Evolutionary conservation across 2,329 filamentous ascomycete genomes (phyloP).

Genomic region (Trichoderma sp.): DNA sequence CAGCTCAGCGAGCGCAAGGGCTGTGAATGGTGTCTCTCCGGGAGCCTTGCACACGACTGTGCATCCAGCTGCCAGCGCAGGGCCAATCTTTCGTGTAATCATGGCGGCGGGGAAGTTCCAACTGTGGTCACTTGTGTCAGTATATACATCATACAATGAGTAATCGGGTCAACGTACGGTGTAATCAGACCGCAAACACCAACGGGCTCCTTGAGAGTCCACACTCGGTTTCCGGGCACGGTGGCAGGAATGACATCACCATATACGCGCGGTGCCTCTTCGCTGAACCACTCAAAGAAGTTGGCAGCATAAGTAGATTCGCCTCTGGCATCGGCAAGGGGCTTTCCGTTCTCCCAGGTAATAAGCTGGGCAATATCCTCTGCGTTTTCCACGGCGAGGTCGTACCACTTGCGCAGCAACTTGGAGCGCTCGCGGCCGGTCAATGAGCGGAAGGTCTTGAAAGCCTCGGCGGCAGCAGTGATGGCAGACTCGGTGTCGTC

Average conservation of each 20-base stretch:
- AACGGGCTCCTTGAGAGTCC: constrained; percentile 20
- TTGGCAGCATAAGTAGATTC: constrained; percentile 70
- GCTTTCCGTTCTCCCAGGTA: constrained; percentile 89
- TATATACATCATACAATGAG: background rate
- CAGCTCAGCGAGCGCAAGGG: constrained; percentile 82
- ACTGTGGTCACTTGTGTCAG: constrained; percentile 54
- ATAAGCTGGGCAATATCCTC: constrained; percentile 81
- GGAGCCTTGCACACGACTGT: constrained; percentile 91
- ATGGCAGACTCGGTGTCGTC: constrained; percentile 81
- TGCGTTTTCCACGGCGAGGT: constrained; percentile 72
- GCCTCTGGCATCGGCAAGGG: constrained; percentile 68
- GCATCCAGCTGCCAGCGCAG: constrained; percentile 88
- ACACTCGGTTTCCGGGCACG: constrained; percentile 47
- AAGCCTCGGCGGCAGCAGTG: constrained; percentile 73
- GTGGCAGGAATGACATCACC: constrained; percentile 73
- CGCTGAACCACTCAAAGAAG: constrained; percentile 80
- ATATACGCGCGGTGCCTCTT: constrained; percentile 71
- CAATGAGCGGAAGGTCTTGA: constrained; percentile 65
- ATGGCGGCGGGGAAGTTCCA: constrained; percentile 86
- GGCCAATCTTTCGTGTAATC: constrained; percentile 68
- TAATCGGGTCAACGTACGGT: constrained; percentile 61
- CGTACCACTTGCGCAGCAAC: constrained; percentile 76
- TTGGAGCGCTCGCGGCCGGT: constrained; percentile 73
- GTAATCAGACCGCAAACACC: constrained; percentile 51
- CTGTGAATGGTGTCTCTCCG: constrained; percentile 87